These are phyloP conservation scores for Lentinula lateritia DNA, from an alignment of 768 basidiomycete genomes.

Conservation along the genomic window DNA sequence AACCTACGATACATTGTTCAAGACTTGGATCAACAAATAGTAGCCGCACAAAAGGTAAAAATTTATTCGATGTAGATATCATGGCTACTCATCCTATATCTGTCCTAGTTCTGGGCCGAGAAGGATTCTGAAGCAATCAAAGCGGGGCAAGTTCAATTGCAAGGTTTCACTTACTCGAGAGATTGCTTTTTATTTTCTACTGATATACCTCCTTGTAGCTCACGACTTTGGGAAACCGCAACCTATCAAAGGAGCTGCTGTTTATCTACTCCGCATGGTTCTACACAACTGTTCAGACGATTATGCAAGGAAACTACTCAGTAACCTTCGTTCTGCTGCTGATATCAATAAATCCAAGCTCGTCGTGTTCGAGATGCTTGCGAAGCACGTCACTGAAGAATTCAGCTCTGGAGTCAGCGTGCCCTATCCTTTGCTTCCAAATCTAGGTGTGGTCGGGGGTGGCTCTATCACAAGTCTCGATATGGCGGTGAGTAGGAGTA, in stretches of 20 bases:
- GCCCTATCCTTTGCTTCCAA: neutral
- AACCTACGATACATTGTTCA: slow-evolving; percentile 29
- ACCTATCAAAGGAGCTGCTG: slow-evolving; percentile 18
- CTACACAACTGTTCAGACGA: slow-evolving; percentile 26
- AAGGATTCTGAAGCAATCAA: slow-evolving; percentile 18
- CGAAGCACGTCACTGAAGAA: neutral
- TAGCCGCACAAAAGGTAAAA: slow-evolving; percentile 17
- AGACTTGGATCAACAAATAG: slow-evolving; percentile 22
- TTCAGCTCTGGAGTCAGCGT: neutral
- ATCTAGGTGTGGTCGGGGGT: neutral
- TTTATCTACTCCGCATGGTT: slow-evolving; percentile 23
- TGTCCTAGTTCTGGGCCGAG: slow-evolving; percentile 20
- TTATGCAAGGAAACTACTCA: slow-evolving; percentile 19
- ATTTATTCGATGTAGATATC: no score
- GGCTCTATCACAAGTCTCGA: neutral
- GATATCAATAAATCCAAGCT: slow-evolving; percentile 14
- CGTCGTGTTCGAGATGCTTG: slow-evolving; percentile 18
- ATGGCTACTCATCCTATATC: no score
- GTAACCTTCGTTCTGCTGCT: slow-evolving; percentile 18
- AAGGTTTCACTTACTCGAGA: slow-evolving; percentile 11
- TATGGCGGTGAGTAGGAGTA: neutral
- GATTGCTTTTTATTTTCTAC: no score
- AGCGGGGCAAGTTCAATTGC: slow-evolving; percentile 20
- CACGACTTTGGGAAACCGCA: slow-evolving; percentile 28
- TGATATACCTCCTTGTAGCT: slow-evolving; percentile 6